Evolutionary conservation across 345 rosid species (phyloP).

Genomic region (Stellera chamaejasme): DNA sequence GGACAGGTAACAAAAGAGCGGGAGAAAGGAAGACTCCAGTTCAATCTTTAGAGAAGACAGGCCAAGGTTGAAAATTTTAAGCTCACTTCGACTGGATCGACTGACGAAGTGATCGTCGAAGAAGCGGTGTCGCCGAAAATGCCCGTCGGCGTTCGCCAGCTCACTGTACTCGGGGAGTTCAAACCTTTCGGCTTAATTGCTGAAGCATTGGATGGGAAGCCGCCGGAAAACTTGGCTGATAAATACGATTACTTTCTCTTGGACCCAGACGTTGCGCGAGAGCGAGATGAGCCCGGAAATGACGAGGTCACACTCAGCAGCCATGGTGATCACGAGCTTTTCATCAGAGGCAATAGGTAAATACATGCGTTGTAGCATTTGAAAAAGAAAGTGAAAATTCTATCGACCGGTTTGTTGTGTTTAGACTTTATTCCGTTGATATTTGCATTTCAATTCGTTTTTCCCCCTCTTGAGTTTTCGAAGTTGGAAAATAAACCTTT

Average conservation of each 20-base stretch:
- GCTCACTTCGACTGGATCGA: not conserved
- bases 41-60: not conserved
- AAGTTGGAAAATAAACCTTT: too few relatives aligned
- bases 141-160: constrained; percentile 60
- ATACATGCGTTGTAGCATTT: not conserved
- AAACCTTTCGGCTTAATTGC: constrained; percentile 86
- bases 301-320: constrained; percentile 27
- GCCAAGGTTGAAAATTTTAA: too few relatives aligned
- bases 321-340: constrained; percentile 68
- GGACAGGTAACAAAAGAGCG: constrained; percentile 10
- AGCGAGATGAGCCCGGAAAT: constrained; percentile 28
- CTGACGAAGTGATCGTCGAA: constrained; percentile 5
- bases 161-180: constrained; percentile 84
- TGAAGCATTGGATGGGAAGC: constrained; percentile 70
- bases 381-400: too few relatives aligned
- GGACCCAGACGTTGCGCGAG: constrained; percentile 48
- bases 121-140: constrained; percentile 16
- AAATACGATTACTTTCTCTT: constrained; percentile 73
- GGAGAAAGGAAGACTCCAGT: constrained; percentile 7
- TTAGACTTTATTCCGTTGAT: too few relatives aligned
- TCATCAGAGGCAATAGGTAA: constrained; percentile 70
- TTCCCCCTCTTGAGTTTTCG: too few relatives aligned
- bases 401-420: too few relatives aligned
- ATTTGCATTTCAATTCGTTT: too few relatives aligned
- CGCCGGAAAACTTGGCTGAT: constrained; percentile 26